These are phyloP conservation scores for Globisporangium spiculum DNA, from an alignment of 352 stramenopile species.

Conservation along the genomic window DNA sequence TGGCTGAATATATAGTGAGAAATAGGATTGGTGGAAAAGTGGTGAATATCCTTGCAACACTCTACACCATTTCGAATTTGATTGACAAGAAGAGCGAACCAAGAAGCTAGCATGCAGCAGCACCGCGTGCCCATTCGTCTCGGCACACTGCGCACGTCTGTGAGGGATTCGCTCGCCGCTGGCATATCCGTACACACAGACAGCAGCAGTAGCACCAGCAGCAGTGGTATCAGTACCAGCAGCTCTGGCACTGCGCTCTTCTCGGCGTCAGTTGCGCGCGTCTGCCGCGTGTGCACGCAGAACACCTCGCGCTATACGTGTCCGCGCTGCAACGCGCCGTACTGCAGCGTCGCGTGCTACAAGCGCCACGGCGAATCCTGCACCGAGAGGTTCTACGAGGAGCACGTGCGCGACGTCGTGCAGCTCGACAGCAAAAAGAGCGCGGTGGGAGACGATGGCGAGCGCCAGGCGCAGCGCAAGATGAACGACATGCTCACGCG, in stretches of 20 bases:
- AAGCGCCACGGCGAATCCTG: conserved; percentile 61
- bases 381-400: conserved; percentile 80
- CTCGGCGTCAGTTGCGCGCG: conserved; percentile 35
- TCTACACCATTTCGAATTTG: neutral
- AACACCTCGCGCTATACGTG: conserved; percentile 74
- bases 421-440: conserved; percentile 26
- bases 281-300: conserved; percentile 68
- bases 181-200: conserved; percentile 6
- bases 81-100: conserved; percentile 3
- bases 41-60: neutral
- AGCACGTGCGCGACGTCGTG: conserved; percentile 59
- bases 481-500: conserved; percentile 49
- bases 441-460: conserved; percentile 18
- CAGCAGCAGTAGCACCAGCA: neutral
- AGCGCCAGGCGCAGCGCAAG: conserved; percentile 27
- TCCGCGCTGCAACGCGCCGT: conserved; percentile 75
- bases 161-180: conserved; percentile 28
- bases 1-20: neutral
- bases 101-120: conserved; percentile 10
- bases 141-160: conserved; percentile 40
- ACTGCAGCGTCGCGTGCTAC: conserved; percentile 82
- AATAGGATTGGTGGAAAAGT: conserved; percentile 3
- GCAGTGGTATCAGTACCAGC: neutral
- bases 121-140: conserved; percentile 65
- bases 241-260: conserved; percentile 5